Base-by-base conservation (phyloP, 257 asterid species). In the Penstemon davidsonii region DNA sequence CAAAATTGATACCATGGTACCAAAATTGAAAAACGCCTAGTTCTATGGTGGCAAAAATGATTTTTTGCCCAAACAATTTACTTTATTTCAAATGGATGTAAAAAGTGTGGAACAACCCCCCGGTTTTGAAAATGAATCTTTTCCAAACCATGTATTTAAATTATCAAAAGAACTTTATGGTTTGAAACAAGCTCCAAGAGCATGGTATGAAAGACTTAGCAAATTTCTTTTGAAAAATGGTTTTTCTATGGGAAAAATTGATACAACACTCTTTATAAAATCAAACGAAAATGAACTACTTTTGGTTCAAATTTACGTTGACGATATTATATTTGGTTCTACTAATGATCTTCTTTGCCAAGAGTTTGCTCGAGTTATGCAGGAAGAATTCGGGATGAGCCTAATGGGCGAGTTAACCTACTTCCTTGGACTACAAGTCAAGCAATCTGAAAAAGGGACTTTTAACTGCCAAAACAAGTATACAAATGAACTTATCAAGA, bases 91-190 rank as follows among this genome's bases (percentile, higher is more conserved):
- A n/a, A 4, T 54, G 37, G 59, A 54, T 13, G 59, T 54, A 4
- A 54, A 54, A 54, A 54, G 59, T 18, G 37, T 50, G 5, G 55
- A 50, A 50, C 55, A 50, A 50, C 55, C 55, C 6, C 55, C 55
- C 4, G 15, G 55, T 50, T 50, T 50, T 11, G 10, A 6, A 11
- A 50, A 50, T 50, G 55, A 8, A 7, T 7, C 11, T 4, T 50
- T 7, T 1, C 55, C 11, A 4, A 7, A 50, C 2, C 55, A 50
- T 50, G 55, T 50, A 7, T 12, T 50, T 50, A 50, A 50, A 50
- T 12, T 50, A 5, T 50, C 55, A 7, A 50, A 50, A 50, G 55
- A 3, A 7, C 55, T 50, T 50, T 50, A 50, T 11, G 55, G 55
- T 12, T 13, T 50, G 15, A 50, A 8, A 50, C 55, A 50, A 50